Evolutionary conservation across 163 green algal species (phyloP), one percentile per base, ranked within the genome.

Genomic region (Scenedesmus sp.): DNA sequence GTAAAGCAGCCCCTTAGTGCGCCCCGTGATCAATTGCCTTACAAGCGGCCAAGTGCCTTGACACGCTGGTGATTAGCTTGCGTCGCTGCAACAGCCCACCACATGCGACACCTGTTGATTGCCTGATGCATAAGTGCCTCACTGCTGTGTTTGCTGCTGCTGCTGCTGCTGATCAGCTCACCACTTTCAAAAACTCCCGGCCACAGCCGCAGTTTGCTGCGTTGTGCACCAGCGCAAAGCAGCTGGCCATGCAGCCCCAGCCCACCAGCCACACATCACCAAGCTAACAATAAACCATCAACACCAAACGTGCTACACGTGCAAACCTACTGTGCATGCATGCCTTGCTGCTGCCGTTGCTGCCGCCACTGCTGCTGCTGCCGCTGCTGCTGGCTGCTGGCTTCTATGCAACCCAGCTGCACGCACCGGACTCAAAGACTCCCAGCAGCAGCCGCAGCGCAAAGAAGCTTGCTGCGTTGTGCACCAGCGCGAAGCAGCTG

Each of bases 151-250:
- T 20, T 5, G 18, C 64, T 73, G 12, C 10, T 20, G 3, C 64
- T 13, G 20, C 9, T 23, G 64, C 2, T 23, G 0, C 9, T 10
- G 2, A 94, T 94, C 83, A 95, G 94, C 66, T 88, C 93, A 74
- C 95, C 94, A 2, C 87, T 77, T 81, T 97, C 95, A n/a, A 95
- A 93, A 12, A 95, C 60, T 4, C 96, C 94, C 70, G 97, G 94
- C 54, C 96, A 67, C 16, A 97, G 85, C n/a, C 96, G 92, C 67
- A 97, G 87, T 20, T 64, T 3, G 59, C 13, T 0, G 23, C 2
- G 86, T 59, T 93, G 46, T 56, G 54, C 7, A 97, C 86, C 12
- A 91, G 89, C 0, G 93, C 87, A 54, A 95, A 94, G 60, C 64
- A 88, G 9, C 90, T 74, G 2, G 95, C 95, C 1, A 95, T 88